Evolutionary conservation across 1,284 basidiomycete genomes (phyloP), one percentile per base, ranked within the genome.

Genomic region (Boletellus deceptivus): DNA sequence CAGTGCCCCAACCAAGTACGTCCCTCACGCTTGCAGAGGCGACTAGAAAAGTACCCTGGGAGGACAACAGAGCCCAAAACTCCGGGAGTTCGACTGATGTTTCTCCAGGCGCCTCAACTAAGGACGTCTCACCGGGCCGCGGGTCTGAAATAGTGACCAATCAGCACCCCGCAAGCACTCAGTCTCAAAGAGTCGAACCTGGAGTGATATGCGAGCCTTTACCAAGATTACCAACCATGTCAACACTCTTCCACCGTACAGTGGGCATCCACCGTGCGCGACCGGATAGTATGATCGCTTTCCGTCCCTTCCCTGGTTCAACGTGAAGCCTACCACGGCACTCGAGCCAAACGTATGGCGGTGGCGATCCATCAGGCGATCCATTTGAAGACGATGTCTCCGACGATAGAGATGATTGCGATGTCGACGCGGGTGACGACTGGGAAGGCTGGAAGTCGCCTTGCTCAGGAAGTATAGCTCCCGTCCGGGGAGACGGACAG

Each of bases 241-340:
- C 67, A 34, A 90, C 64, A 34, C 70, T 69, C 6, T 72, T 74
- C 90, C 89, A 93, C 2, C 69, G 70, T 41, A 93, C 68, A 10
- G 63, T 69, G 14, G 83, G 81, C 73, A 93, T 84, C 56, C 79
- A 76, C 43, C 86, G 74, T 25, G 83, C 78, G 7, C 93, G 76
- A 1, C 87, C 93, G 52, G 82, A 84, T 18, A 95, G 75, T 39
- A 96, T 83, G 59, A 96, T 91, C 3, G 91, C 89, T 65, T 96
- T 95, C 39, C 91, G 75, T 0, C 91, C 91, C 65, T 94, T 95
- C 2, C 92, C 91, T 0, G 91, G 86, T 71, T 95, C 92, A 50
- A 90, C 80, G 62, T 94, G 88, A 35, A 96, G 73, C 37, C 91
- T 76, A 2, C 93, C 93, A n/a, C 86, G 76, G 49, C 83, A 88